Conservation (phyloP, 768 basidiomycete genomes). For the Lepiota brunneoincarnata region DNA sequence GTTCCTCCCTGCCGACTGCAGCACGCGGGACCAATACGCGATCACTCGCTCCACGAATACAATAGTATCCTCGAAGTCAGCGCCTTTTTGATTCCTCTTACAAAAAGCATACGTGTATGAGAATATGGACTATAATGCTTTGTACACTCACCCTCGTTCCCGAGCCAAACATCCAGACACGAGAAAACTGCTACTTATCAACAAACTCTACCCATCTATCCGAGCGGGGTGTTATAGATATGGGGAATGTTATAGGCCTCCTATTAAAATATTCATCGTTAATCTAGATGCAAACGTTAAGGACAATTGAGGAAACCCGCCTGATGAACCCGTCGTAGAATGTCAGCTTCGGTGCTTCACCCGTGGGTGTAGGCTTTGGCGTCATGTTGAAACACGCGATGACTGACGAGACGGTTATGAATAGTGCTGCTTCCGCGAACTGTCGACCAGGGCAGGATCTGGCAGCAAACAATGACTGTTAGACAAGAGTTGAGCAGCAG, state of each 20-base stretch:
- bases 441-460: constrained; percentile 23
- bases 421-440: constrained; percentile 21
- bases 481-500: not conserved
- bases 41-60: too few relatives aligned
- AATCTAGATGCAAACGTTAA: not conserved
- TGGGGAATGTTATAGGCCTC: not conserved
- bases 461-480: not conserved
- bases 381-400: constrained; percentile 11
- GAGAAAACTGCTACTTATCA: not conserved
- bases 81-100: not conserved
- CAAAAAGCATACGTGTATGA: not conserved
- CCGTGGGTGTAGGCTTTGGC: not conserved
- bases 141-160: not conserved
- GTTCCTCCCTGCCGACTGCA: too few relatives aligned
- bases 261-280: not conserved
- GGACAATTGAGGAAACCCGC: not conserved
- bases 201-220: not conserved
- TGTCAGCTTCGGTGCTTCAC: not conserved
- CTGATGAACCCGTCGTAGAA: constrained; percentile 1
- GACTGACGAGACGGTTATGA: constrained; percentile 19
- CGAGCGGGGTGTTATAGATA: constrained; percentile 1
- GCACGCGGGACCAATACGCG: too few relatives aligned
- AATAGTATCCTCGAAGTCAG: not conserved
- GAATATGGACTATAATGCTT: not conserved
- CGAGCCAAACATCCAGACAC: not conserved